These are phyloP conservation scores for Apiospora pterosperma DNA, from an alignment of 2,329 filamentous ascomycete species.

Conservation along the genomic window DNA sequence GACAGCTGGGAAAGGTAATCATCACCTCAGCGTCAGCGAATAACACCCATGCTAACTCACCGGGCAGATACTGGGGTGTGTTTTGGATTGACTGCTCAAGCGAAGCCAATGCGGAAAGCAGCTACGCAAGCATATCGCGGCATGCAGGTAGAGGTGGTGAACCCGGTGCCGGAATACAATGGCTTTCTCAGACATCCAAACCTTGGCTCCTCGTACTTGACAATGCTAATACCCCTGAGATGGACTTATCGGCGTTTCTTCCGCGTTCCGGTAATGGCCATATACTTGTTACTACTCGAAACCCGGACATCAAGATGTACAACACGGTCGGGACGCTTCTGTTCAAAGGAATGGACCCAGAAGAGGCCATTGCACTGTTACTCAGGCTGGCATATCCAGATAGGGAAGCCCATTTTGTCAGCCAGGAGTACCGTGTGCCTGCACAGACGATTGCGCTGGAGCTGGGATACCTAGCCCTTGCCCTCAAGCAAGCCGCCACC, in stretches of 20 bases:
- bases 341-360: constrained; percentile 12
- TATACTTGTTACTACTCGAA: constrained; percentile 11
- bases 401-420: not conserved
- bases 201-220: constrained; percentile 12
- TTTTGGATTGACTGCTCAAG: constrained; percentile 13
- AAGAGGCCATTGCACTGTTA: constrained; percentile 7
- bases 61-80: constrained; percentile 10
- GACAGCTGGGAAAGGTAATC: constrained; percentile 10
- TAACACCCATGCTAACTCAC: not conserved
- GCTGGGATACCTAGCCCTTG: constrained; percentile 11
- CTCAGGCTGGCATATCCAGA: not conserved
- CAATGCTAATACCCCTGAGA: constrained; percentile 10
- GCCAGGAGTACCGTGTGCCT: constrained; percentile 3
- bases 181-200: constrained; percentile 9
- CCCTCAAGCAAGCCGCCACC: constrained; percentile 12
- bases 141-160: constrained; percentile 10
- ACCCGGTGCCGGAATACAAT: constrained; percentile 8
- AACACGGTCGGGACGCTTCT: constrained; percentile 8
- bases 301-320: constrained; percentile 11
- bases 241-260: constrained; percentile 11
- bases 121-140: constrained; percentile 1
- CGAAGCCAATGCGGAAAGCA: constrained; percentile 9
- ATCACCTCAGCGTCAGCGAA: not conserved
- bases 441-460: constrained; percentile 10
- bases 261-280: constrained; percentile 8